Conservation (phyloP, 2,329 filamentous ascomycete species). For the Cladosporium colombiae region DNA sequence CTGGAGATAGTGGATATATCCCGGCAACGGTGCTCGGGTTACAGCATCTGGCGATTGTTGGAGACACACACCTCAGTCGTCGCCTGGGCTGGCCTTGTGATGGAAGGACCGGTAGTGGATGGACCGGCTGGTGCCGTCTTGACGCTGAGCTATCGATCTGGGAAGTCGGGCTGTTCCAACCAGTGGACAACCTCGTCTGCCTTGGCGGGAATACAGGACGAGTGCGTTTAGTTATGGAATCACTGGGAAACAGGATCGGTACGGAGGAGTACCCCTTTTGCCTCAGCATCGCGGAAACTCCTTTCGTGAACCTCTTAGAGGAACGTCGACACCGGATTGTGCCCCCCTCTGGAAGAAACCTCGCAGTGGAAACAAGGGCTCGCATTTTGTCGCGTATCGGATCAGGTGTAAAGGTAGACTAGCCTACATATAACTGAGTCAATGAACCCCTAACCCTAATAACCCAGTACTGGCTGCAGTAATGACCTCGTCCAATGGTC, state of each 20-base stretch:
- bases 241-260: constrained; percentile 9
- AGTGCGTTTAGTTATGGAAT: background rate
- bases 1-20: no score
- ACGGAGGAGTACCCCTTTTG: constrained; percentile 8
- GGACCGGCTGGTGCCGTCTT: no score
- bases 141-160: no score
- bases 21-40: no score
- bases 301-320: constrained; percentile 8
- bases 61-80: no score
- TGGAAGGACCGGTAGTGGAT: no score
- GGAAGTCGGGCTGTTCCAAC: background rate
- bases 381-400: background rate
- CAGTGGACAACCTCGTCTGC: constrained; percentile 7
- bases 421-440: background rate
- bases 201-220: constrained; percentile 8
- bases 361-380: background rate
- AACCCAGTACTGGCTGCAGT: no score
- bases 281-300: constrained; percentile 8
- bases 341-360: background rate
- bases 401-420: background rate
- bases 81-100: no score
- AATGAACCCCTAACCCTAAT: background rate
- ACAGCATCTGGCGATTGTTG: no score
- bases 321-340: background rate
- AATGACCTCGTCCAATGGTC: no score